Conservation (phyloP, 352 stramenopile genomes). For the Phytophthora boehmeriae region DNA sequence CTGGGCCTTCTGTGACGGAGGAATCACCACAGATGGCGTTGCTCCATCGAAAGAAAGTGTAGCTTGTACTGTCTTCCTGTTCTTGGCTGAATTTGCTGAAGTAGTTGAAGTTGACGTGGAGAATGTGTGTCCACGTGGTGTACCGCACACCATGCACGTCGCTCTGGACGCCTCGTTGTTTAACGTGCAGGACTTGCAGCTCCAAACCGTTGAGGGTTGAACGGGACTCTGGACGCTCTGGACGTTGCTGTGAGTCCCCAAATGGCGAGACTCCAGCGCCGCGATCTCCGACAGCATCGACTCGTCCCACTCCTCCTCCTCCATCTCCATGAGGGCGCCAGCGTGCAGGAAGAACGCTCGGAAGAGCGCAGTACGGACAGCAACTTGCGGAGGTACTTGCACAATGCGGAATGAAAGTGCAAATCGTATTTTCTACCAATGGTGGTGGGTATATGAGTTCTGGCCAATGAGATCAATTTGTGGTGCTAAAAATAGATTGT, state of each 20-base stretch:
- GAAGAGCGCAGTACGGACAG: background rate
- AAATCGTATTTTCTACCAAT: background rate
- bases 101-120: background rate
- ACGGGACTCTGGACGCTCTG: background rate
- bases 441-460: background rate
- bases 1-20: constrained; percentile 9
- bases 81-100: background rate
- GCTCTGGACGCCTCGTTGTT: constrained; percentile 43
- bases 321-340: constrained; percentile 33
- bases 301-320: constrained; percentile 87
- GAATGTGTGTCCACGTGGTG: constrained; percentile 48
- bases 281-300: constrained; percentile 72
- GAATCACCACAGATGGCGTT: constrained; percentile 1
- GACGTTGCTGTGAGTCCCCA: constrained; percentile 18
- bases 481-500: background rate
- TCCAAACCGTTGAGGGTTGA: constrained; percentile 24
- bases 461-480: constrained; percentile 27
- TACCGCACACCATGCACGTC: constrained; percentile 60
- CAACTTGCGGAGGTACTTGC: too few species aligned
- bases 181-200: constrained; percentile 70
- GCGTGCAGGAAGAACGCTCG: background rate
- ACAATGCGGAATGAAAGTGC: background rate
- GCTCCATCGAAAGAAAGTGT: constrained; percentile 61
- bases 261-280: constrained; percentile 58
- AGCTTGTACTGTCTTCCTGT: constrained; percentile 62